phyloP scores from a whole-genome alignment of 805 yeast genomes.

The Suhomyces emberorum region DNA sequence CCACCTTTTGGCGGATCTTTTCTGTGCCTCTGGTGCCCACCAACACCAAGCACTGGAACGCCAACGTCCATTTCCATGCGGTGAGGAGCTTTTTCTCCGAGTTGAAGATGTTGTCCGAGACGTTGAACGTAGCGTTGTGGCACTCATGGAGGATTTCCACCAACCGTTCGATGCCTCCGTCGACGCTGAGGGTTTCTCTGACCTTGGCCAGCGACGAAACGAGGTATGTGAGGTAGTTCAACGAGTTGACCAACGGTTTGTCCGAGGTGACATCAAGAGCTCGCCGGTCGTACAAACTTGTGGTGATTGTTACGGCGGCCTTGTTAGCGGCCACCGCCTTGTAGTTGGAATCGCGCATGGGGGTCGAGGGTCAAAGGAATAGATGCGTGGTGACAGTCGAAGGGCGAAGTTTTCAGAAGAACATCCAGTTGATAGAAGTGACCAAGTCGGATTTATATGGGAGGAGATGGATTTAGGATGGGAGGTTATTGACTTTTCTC shows the following conservation, averaged over 20 bases:
- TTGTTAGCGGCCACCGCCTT: slow-evolving; percentile 73
- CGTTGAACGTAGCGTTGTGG: slow-evolving; percentile 36
- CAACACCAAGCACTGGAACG: slow-evolving; percentile 87
- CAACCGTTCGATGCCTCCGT: slow-evolving; percentile 89
- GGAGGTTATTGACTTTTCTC: background rate
- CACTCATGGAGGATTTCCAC: slow-evolving; percentile 85
- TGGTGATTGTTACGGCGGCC: slow-evolving; percentile 89
- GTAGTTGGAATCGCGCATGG: slow-evolving; percentile 88
- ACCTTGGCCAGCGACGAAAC: slow-evolving; percentile 85
- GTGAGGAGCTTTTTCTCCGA: slow-evolving; percentile 50
- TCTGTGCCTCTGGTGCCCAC: slow-evolving; percentile 94
- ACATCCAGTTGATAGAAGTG: background rate
- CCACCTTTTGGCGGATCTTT: slow-evolving; percentile 76
- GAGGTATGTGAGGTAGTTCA: slow-evolving; percentile 84
- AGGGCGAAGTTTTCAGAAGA: background rate
- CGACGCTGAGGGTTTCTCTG: slow-evolving; percentile 81
- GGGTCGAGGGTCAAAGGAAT: too few relatives aligned
- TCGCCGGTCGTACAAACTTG: slow-evolving; percentile 85
- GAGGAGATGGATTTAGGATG: background rate
- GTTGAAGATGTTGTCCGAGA: slow-evolving; percentile 30
- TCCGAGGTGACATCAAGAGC: slow-evolving; percentile 90
- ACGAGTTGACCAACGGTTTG: slow-evolving; percentile 85
- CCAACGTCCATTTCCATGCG: slow-evolving; percentile 98
- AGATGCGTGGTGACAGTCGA: background rate
- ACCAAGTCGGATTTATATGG: too few relatives aligned